A percentile compares a stretch with the other conserved stretches of the same genome.
phyloP scores from a whole-genome alignment of 176 grass and related monocot genomes.

The Juncus effusus region DNA sequence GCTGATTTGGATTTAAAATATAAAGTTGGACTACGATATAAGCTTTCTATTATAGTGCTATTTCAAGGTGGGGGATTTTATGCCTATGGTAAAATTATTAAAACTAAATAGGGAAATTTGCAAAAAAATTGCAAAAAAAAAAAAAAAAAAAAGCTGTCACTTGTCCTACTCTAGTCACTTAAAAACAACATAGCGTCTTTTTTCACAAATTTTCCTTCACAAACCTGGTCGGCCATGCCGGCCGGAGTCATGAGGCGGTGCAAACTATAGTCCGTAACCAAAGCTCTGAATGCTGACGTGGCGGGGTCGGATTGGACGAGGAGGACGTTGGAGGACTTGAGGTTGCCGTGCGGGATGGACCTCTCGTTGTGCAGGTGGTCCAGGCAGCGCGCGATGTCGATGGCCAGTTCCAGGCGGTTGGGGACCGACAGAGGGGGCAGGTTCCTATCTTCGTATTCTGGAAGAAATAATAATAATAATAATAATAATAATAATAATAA shows the following conservation, averaged over 20 bases:
- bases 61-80: too few species aligned
- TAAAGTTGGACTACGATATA: too few species aligned
- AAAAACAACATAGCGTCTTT: too few species aligned
- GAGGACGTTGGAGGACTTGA: slow-evolving; percentile 75
- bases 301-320: slow-evolving; percentile 21
- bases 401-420: slow-evolving; percentile 52
- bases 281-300: slow-evolving; percentile 20
- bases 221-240: slow-evolving; percentile 56
- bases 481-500: slow-evolving; percentile 17
- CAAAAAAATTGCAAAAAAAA: too few species aligned
- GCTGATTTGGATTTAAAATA: too few species aligned
- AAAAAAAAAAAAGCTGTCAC: too few species aligned
- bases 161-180: too few species aligned
- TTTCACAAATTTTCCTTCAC: too few species aligned
- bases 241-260: slow-evolving; percentile 64
- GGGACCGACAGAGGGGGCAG: slow-evolving; percentile 42
- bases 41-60: too few species aligned
- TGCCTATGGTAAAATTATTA: too few species aligned
- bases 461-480: too few species aligned
- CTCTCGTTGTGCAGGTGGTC: slow-evolving; percentile 78
- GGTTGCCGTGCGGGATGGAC: slow-evolving; percentile 83
- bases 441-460: slow-evolving; percentile 62
- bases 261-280: slow-evolving; percentile 70
- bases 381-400: slow-evolving; percentile 52
- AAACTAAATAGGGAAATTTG: too few species aligned